Base-by-base conservation (phyloP, 768 basidiomycete genomes). In the Terana coerulea region DNA sequence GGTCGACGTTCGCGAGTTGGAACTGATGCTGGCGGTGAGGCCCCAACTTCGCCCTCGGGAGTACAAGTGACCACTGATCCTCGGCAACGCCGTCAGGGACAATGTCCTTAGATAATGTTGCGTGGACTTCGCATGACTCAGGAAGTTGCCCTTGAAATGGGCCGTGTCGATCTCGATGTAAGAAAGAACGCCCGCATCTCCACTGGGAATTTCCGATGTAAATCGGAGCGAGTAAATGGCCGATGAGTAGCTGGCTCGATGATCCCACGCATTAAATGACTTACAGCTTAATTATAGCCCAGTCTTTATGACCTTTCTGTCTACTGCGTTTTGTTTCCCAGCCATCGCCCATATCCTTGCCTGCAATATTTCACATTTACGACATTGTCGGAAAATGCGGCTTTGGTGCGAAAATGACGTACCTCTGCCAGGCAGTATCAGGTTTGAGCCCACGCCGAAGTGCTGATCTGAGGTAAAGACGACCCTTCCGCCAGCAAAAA, bases 91-190 rank as follows among this genome's bases (percentile, higher is more conserved):
- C 65, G 10, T 49, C 49, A 3, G 64, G 66, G 34, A 65, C 57
- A 56, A 80, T 64, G 66, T 69, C 64, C 46, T 52, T 36, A 37
- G 66, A 70, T 45, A 54, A 52, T 51, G 72, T 68, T 12, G 81
- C 92, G 63, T 88, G 84, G 17, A 95, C 61, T 60, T 93, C 90
- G 64, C 86, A 89, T 53, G 84, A 86, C 61, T 91, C 86, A 9
- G 95, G 95, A 90, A 98, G 67, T 98, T 98, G 21, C 95, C 97
- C 65, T 89, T 91, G 72, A 97, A 98, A 72, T 95, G 86, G 3
- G 87, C 83, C 0, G 97, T 98, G 68, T 99, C 97, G 57, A 99
- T 84, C 61, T 95, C 91, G 25, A 84, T 81, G 31, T 80, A 73
- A 52, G 86, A 80, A n/a, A 97, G 75, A 49, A 76, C 70, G 8